Conservation (phyloP, 352 stramenopile species). For the Phytophthora boehmeriae region DNA sequence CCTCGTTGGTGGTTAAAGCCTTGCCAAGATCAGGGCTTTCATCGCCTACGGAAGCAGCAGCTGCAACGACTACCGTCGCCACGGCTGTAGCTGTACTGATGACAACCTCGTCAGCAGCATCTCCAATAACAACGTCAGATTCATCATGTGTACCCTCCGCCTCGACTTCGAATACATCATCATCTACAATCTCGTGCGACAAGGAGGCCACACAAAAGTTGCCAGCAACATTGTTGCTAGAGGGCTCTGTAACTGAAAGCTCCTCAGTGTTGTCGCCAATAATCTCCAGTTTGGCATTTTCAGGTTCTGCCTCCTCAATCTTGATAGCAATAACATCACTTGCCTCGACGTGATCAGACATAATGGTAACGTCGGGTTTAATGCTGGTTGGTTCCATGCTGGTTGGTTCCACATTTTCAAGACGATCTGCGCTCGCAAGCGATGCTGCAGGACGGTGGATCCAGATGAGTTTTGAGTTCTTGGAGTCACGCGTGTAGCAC, state of each 20-base stretch:
- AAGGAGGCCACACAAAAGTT: not conserved
- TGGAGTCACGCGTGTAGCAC: constrained; percentile 22
- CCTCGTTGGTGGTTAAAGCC: not conserved
- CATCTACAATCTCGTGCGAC: not conserved
- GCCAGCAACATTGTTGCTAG: not conserved
- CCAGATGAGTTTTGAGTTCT: constrained; percentile 25
- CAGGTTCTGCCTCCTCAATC: not conserved
- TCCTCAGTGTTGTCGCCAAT: not conserved
- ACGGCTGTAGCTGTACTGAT: too few species aligned
- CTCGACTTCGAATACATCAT: not conserved
- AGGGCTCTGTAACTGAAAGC: not conserved
- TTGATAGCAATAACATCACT: not conserved
- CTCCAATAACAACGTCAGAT: not conserved
- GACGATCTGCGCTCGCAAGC: not conserved
- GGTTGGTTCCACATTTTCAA: too few species aligned
- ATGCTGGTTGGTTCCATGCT: too few species aligned
- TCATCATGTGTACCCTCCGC: not conserved
- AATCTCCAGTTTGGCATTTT: constrained; percentile 12
- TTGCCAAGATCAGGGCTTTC: not conserved
- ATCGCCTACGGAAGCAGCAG: not conserved
- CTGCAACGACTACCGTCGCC: not conserved
- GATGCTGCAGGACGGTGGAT: constrained; percentile 16
- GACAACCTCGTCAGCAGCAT: too few species aligned
- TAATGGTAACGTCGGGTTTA: too few species aligned
- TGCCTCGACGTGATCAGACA: not conserved